Conservation (phyloP, 371 early-diverging fungal genomes). For the Massospora cicadina region DNA sequence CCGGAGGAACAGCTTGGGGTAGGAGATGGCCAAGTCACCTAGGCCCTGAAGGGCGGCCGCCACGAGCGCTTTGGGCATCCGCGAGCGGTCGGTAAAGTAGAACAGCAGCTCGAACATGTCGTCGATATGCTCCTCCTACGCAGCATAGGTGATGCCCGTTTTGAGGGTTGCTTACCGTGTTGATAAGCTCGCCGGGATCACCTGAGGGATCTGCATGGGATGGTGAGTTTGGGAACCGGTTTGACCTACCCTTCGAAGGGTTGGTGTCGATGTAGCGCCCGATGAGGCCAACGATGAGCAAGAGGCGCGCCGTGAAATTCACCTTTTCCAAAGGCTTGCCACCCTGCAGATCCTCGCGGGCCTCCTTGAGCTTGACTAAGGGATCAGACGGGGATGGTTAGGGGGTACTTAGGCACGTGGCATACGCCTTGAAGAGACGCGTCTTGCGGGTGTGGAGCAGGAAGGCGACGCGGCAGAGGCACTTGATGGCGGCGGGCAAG, state of each 20-base stretch:
- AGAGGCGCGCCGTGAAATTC: not conserved
- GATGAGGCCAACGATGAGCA: not conserved
- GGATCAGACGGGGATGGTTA: no score
- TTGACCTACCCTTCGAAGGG: no score
- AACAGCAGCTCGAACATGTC: not conserved
- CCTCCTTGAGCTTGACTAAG: not conserved
- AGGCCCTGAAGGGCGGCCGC: not conserved
- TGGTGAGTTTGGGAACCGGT: no score
- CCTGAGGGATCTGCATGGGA: no score
- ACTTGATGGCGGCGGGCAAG: constrained; percentile 29
- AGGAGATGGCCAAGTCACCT: not conserved
- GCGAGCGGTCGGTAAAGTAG: not conserved
- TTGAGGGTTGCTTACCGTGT: no score
- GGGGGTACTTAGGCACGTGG: not conserved
- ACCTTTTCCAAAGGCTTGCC: not conserved
- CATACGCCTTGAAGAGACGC: not conserved
- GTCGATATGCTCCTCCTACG: not conserved
- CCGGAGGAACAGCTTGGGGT: not conserved
- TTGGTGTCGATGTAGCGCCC: not conserved
- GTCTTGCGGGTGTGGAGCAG: not conserved
- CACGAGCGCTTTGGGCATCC: not conserved
- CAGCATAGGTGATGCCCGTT: not conserved
- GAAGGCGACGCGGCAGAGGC: constrained; percentile 26
- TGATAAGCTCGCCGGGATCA: no score
- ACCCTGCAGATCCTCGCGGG: not conserved